Evolutionary conservation across 2,329 filamentous ascomycete genomes (phyloP).

Genomic region (Shiraia bambusicola): DNA sequence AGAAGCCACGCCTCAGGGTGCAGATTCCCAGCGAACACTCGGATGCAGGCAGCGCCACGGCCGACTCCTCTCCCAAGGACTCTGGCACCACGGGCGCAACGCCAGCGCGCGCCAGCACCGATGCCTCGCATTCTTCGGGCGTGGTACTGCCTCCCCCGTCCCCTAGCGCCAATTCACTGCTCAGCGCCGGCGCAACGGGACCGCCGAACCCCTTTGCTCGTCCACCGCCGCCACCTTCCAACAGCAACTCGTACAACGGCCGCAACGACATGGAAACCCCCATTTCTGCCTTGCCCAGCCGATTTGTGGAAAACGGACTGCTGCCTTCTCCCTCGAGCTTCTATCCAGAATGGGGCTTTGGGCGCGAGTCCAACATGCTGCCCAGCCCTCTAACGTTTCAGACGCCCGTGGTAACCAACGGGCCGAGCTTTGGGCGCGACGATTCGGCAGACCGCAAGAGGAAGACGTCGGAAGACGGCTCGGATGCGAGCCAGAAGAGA

Average conservation of each 20-base stretch:
- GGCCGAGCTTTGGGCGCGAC: slow-evolving; percentile 48
- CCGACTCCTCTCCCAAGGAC: slow-evolving; percentile 65
- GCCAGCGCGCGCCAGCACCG: slow-evolving; percentile 55
- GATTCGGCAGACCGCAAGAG: slow-evolving; percentile 44
- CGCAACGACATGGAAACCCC: slow-evolving; percentile 66
- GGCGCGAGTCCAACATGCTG: slow-evolving; percentile 77
- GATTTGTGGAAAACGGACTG: slow-evolving; percentile 85
- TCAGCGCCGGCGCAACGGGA: slow-evolving; percentile 88
- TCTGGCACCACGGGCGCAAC: slow-evolving; percentile 62
- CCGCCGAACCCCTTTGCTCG: slow-evolving; percentile 95
- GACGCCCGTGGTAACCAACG: slow-evolving; percentile 64
- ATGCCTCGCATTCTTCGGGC: slow-evolving; percentile 63
- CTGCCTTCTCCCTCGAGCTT: slow-evolving; percentile 90
- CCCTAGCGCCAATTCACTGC: slow-evolving; percentile 78
- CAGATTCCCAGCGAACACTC: slow-evolving; percentile 93
- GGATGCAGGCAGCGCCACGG: slow-evolving; percentile 73
- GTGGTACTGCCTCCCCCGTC: slow-evolving; percentile 91
- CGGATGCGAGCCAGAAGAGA: slow-evolving; percentile 42
- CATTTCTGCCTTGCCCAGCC: slow-evolving; percentile 88
- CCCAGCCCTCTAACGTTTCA: slow-evolving; percentile 92
- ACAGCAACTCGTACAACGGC: slow-evolving; percentile 47
- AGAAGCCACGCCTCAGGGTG: slow-evolving; percentile 82
- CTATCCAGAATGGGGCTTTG: slow-evolving; percentile 87
- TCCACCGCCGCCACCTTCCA: slow-evolving; percentile 74
- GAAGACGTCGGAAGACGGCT: slow-evolving; percentile 45